Conservation (phyloP, 305 asterid genomes). For the Coffea humblotiana region DNA sequence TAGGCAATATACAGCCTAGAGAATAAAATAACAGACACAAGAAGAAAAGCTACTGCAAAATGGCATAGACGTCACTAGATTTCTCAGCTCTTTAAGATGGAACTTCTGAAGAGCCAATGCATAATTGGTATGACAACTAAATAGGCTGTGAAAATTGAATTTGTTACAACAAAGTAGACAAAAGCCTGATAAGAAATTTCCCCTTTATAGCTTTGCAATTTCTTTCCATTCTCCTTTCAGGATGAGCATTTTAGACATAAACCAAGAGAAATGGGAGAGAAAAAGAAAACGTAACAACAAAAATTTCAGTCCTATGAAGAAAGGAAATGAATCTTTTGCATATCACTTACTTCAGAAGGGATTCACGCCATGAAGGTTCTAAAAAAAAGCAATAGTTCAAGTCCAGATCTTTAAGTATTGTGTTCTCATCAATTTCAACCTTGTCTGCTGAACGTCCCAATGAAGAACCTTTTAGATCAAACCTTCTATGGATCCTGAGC, state of each 20-base stretch:
- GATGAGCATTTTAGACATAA: not conserved
- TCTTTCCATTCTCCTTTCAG: not conserved
- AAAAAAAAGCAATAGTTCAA: conserved; percentile 90
- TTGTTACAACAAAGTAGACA: not conserved
- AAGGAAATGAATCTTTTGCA: not conserved
- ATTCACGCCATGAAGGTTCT: conserved; percentile 85
- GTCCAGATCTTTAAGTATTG: conserved; percentile 96
- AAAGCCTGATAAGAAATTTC: not conserved
- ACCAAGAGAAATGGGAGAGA: not conserved
- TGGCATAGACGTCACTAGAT: not conserved
- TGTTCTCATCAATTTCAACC: conserved; percentile 84
- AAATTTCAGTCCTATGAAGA: not conserved
- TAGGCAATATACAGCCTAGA: not conserved
- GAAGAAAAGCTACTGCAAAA: not conserved
- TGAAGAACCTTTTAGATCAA: conserved; percentile 95
- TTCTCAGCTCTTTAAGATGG: too few relatives aligned
- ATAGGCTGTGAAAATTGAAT: not conserved
- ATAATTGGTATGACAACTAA: not conserved
- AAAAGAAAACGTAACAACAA: conserved; percentile 1
- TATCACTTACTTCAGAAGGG: conserved; percentile 62
- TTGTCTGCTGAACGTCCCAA: conserved; percentile 95
- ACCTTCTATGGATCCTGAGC: conserved; percentile 88
- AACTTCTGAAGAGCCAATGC: not conserved
- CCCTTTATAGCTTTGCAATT: not conserved
- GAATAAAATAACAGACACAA: not conserved